These are phyloP conservation scores for Abrus precatorius DNA, from an alignment of 306 rosid species.

Conservation along the genomic window DNA sequence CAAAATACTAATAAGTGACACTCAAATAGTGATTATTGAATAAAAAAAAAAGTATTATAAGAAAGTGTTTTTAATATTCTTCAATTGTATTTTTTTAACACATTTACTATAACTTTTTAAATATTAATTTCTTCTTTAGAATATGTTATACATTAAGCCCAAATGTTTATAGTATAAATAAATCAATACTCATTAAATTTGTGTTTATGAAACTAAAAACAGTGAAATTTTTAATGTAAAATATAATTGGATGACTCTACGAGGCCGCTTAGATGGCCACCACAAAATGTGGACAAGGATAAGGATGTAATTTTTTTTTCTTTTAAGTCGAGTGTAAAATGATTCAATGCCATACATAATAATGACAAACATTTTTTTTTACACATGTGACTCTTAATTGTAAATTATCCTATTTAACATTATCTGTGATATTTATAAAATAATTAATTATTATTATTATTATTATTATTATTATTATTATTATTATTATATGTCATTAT, in stretches of 20 bases:
- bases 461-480: too few relatives aligned
- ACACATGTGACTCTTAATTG: not conserved
- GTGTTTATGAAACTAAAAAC: slow-evolving; percentile 4
- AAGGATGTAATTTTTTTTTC: not conserved
- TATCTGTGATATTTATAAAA: not conserved
- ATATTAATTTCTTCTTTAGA: too few relatives aligned
- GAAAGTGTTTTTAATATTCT: too few relatives aligned
- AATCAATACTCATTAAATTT: not conserved
- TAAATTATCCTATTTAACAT: not conserved
- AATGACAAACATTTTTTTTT: not conserved
- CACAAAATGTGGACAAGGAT: slow-evolving; percentile 54
- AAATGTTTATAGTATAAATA: too few relatives aligned
- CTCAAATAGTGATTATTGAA: too few relatives aligned
- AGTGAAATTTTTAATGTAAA: not conserved
- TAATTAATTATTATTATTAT: too few relatives aligned
- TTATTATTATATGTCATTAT: too few relatives aligned
- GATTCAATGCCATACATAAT: slow-evolving; percentile 28
- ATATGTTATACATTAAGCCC: too few relatives aligned
- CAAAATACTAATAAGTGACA: too few relatives aligned
- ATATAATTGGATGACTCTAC: not conserved
- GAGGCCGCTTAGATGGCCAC: slow-evolving; percentile 43
- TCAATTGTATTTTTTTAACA: too few relatives aligned
- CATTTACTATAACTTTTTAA: too few relatives aligned
- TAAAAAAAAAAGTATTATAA: too few relatives aligned
- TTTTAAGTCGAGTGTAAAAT: not conserved